Conservation (phyloP, 495 filamentous ascomycete species). For the Cryomyces minteri region DNA sequence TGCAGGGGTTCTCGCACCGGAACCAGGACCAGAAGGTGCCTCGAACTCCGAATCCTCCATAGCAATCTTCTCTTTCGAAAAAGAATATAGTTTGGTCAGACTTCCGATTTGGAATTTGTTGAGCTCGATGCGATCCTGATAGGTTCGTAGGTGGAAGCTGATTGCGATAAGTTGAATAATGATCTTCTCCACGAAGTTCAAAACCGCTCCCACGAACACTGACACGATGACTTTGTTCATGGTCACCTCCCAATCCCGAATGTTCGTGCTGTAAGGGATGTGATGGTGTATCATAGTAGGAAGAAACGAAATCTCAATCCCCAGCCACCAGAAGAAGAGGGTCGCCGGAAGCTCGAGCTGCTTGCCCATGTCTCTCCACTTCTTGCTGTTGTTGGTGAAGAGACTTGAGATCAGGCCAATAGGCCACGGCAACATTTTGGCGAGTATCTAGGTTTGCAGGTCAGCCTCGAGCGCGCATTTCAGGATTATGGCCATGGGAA, state of each 20-base stretch:
- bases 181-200: constrained; percentile 87
- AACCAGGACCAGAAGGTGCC: constrained; percentile 25
- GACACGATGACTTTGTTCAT: constrained; percentile 79
- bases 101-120: constrained; percentile 81
- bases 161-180: constrained; percentile 89
- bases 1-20: constrained; percentile 56
- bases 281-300: constrained; percentile 66
- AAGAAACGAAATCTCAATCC: constrained; percentile 54
- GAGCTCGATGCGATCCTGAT: constrained; percentile 76
- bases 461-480: background rate
- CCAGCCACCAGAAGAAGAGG: constrained; percentile 85
- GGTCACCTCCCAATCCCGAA: constrained; percentile 49
- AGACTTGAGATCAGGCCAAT: constrained; percentile 51
- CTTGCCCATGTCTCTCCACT: constrained; percentile 80
- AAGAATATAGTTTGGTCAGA: constrained; percentile 64
- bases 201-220: constrained; percentile 54
- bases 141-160: constrained; percentile 81
- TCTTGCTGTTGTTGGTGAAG: constrained; percentile 76
- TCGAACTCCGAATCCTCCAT: constrained; percentile 58
- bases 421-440: constrained; percentile 51
- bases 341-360: constrained; percentile 75
- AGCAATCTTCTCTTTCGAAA: constrained; percentile 54
- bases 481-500: background rate
- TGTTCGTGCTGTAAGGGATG: constrained; percentile 31
- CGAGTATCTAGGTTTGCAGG: constrained; percentile 35